Percentiles rank a stretch among this genome's conserved stretches.
phyloP scores from a whole-genome alignment of 2,329 filamentous ascomycete genomes.

The Ceratocystis smalleyi region DNA sequence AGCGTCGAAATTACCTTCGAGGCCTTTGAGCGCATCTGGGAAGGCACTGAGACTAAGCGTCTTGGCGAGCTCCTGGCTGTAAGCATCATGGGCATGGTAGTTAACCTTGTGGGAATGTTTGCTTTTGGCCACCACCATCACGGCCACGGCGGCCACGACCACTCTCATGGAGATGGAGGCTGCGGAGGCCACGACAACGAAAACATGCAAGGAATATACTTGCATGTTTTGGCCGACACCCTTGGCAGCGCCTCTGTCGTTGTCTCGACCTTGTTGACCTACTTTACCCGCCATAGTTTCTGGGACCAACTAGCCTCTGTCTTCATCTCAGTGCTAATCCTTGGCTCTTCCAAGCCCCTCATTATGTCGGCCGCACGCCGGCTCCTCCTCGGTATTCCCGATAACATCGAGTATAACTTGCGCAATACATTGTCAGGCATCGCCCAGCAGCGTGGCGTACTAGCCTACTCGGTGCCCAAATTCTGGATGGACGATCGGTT shows the following conservation, averaged over 20 bases:
- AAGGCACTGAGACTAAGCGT: slow-evolving; percentile 69
- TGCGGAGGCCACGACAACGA: slow-evolving; percentile 61
- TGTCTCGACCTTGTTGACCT: slow-evolving; percentile 72
- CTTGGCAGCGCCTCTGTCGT: slow-evolving; percentile 91
- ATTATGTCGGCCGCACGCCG: slow-evolving; percentile 72
- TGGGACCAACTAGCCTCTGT: slow-evolving; percentile 93
- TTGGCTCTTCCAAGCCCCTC: slow-evolving; percentile 77
- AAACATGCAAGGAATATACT: slow-evolving; percentile 94
- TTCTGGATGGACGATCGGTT: slow-evolving; percentile 75
- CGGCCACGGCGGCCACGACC: slow-evolving; percentile 24
- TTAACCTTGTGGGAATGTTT: slow-evolving; percentile 84
- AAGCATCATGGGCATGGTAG: slow-evolving; percentile 67
- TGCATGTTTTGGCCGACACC: slow-evolving; percentile 89
- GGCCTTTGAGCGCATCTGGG: slow-evolving; percentile 71
- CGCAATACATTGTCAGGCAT: slow-evolving; percentile 77
- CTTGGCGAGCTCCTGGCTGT: slow-evolving; percentile 79
- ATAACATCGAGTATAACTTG: slow-evolving; percentile 71
- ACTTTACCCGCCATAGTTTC: slow-evolving; percentile 76
- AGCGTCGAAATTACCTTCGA: slow-evolving; percentile 94
- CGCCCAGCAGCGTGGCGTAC: slow-evolving; percentile 65
- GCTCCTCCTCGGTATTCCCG: slow-evolving; percentile 69
- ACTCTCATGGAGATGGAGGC: slow-evolving; percentile 18
- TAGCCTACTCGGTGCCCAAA: slow-evolving; percentile 69
- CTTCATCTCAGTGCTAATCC: slow-evolving; percentile 83
- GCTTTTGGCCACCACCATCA: slow-evolving; percentile 61